phyloP scores from a whole-genome alignment of 2,329 filamentous ascomycete species.

The Trichoderma citrinoviride region DNA sequence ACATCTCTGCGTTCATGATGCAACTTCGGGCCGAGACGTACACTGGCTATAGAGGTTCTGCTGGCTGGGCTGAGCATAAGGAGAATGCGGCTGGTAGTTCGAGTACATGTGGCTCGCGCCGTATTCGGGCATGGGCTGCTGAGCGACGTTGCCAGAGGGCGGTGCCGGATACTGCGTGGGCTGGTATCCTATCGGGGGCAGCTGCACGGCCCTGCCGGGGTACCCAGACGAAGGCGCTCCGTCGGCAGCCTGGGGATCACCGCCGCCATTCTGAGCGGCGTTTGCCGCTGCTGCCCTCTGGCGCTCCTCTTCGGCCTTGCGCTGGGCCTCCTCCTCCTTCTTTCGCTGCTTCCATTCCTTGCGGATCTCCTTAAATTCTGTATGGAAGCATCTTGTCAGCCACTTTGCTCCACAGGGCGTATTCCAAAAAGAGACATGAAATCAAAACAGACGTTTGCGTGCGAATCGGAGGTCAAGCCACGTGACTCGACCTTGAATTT shows the following conservation, averaged over 20 bases:
- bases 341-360: slow-evolving; percentile 99
- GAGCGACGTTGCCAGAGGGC: slow-evolving; percentile 49
- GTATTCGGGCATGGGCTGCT: slow-evolving; percentile 57
- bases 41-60: slow-evolving; percentile 61
- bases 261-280: slow-evolving; percentile 50
- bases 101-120: slow-evolving; percentile 53
- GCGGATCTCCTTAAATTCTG: slow-evolving; percentile 98
- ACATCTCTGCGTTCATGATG: not conserved
- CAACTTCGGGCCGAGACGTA: slow-evolving; percentile 38
- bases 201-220: slow-evolving; percentile 58
- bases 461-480: not conserved
- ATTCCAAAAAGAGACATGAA: not conserved
- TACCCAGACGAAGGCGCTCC: slow-evolving; percentile 52
- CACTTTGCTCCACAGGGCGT: not conserved
- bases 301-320: slow-evolving; percentile 89
- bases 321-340: slow-evolving; percentile 92
- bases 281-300: slow-evolving; percentile 56
- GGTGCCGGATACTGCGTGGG: slow-evolving; percentile 65
- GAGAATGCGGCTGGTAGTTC: slow-evolving; percentile 57
- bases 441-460: not conserved
- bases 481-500: not conserved
- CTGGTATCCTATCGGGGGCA: slow-evolving; percentile 75
- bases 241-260: slow-evolving; percentile 45
- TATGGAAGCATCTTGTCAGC: slow-evolving; percentile 39
- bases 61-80: slow-evolving; percentile 55